These are phyloP conservation scores for Fusarium euwallaceae DNA, from an alignment of 2,329 filamentous ascomycete species.

Conservation along the genomic window DNA sequence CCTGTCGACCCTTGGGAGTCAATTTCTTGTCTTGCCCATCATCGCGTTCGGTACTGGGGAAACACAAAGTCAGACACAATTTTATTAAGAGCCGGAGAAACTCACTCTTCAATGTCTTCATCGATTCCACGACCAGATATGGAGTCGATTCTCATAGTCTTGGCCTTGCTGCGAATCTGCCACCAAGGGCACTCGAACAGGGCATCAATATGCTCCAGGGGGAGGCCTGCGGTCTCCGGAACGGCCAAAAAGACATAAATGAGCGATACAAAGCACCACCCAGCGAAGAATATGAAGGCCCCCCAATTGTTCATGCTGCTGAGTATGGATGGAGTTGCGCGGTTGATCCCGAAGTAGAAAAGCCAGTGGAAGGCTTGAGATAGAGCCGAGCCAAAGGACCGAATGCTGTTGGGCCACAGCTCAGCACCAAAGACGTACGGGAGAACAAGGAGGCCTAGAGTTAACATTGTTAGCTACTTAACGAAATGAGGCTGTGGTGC, in stretches of 20 bases:
- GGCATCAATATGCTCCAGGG: constrained; percentile 55
- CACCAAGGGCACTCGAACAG: constrained; percentile 52
- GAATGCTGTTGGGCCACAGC: constrained; percentile 60
- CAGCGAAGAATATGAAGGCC: constrained; percentile 55
- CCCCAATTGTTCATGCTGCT: constrained; percentile 55
- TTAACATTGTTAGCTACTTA: neutral
- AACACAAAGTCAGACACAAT: neutral
- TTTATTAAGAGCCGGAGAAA: neutral
- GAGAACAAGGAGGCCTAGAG: constrained; percentile 51
- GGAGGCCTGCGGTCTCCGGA: constrained; percentile 55
- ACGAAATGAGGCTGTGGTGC: neutral
- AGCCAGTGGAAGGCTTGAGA: constrained; percentile 48
- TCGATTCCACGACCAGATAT: constrained; percentile 13
- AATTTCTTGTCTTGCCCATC: neutral
- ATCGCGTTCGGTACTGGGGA: neutral
- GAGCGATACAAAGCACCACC: constrained; percentile 53
- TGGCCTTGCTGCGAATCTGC: constrained; percentile 32
- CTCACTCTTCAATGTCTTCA: constrained; percentile 17
- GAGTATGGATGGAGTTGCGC: constrained; percentile 52
- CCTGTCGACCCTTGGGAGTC: neutral
- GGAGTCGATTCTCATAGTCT: constrained; percentile 3
- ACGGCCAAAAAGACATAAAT: constrained; percentile 56
- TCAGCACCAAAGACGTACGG: constrained; percentile 61
- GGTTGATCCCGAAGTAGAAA: constrained; percentile 56
- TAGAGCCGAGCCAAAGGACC: constrained; percentile 57